phyloP scores from a whole-genome alignment of 352 stramenopile species.

The Globisporangium heterothallicum region DNA sequence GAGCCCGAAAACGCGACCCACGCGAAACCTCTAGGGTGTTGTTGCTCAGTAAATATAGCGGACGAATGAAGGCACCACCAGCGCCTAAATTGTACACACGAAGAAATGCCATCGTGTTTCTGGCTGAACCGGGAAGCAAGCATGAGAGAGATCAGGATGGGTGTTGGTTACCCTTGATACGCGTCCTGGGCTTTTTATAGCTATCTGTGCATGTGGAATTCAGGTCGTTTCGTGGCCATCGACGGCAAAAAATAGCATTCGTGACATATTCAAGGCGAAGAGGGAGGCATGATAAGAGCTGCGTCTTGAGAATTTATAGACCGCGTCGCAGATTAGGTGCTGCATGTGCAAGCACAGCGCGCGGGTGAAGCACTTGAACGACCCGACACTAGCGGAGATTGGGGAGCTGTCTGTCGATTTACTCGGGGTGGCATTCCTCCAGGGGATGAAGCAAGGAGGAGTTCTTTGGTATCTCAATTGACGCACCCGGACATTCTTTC shows the following conservation, averaged over 20 bases:
- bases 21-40: neutral
- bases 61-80: neutral
- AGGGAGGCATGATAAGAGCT: conserved; percentile 1
- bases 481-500: conserved; percentile 5
- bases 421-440: conserved; percentile 1
- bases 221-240: conserved; percentile 5
- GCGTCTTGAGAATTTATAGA: conserved; percentile 5
- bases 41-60: neutral
- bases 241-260: neutral
- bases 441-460: conserved; percentile 35
- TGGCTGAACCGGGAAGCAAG: neutral
- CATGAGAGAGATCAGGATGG: neutral
- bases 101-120: neutral
- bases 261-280: neutral
- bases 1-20: conserved; percentile 6
- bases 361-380: neutral
- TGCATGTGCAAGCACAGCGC: neutral
- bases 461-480: conserved; percentile 14
- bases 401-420: neutral
- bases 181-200: neutral
- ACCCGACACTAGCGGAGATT: conserved; percentile 5
- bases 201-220: neutral
- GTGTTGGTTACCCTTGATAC: no score
- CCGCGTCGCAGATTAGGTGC: neutral
- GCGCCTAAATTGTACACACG: neutral